Evolutionary conservation across 2,329 filamentous ascomycete species (phyloP).

Genomic region (Fusarium tuaranense): DNA sequence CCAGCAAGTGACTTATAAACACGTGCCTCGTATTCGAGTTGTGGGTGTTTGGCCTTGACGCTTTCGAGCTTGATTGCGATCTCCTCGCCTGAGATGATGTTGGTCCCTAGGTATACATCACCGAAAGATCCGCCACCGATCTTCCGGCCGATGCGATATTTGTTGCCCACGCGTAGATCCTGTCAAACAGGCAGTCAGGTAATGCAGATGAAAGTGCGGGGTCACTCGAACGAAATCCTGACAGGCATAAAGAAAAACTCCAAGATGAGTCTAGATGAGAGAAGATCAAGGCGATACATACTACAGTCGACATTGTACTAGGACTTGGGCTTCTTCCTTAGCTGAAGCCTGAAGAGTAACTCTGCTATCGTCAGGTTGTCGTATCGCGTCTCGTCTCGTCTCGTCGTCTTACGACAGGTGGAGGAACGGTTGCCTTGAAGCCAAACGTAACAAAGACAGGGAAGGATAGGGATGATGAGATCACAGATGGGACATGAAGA

Average conservation of each 20-base stretch:
- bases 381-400: no score
- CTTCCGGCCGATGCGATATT: slow-evolving; percentile 99
- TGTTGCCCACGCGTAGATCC: slow-evolving; percentile 99
- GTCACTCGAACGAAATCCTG: not conserved
- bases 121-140: slow-evolving; percentile 98
- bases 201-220: not conserved
- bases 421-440: not conserved
- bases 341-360: not conserved
- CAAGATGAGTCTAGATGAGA: not conserved
- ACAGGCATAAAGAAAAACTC: not conserved
- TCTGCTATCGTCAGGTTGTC: not conserved
- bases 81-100: slow-evolving; percentile 99
- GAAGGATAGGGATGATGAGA: not conserved
- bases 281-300: not conserved
- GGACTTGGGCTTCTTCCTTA: not conserved
- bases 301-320: not conserved
- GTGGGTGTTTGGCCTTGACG: slow-evolving; percentile 99
- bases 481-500: not conserved
- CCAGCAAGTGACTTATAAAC: slow-evolving; percentile 92
- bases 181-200: slow-evolving; percentile 51
- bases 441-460: not conserved
- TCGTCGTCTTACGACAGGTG: not conserved
- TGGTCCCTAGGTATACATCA: slow-evolving; percentile 98
- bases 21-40: slow-evolving; percentile 98
- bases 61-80: slow-evolving; percentile 99